Evolutionary conservation across 2,329 filamentous ascomycete genomes (phyloP), one percentile per base, ranked within the genome.

Genomic region (Claviceps citrina): DNA sequence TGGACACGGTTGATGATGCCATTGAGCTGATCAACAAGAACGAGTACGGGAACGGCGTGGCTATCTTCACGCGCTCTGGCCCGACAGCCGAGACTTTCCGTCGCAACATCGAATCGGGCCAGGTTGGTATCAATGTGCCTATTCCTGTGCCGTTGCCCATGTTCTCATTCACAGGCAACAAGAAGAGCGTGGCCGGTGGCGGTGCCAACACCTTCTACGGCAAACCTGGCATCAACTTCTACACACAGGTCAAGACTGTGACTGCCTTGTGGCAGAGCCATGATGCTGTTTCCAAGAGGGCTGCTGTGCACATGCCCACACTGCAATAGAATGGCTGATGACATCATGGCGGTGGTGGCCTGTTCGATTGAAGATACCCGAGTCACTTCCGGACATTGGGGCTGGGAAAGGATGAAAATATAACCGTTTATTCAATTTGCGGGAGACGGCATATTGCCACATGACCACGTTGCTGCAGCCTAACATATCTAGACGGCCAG

Each of bases 181-280:
- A 98, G 78, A 87, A 82, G 71, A 85, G 78, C 54, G 71, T 96
- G 42, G 91, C 91, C 1, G 91, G 89, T 40, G 87, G 87, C 39
- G 89, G 91, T 45, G 82, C 84, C 28, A 93, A 76, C 65, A 93
- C 86, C 13, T 96, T 98, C 60, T 98, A 98, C 63, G 91, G 91
- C 49, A 82, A 84, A 62, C 84, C 86, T 1, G 91, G 89, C 19
- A 64, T 98, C 57, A 79, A 83, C 57, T 98, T 98, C 59, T 96
- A 93, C 63, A 98, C 91, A 3, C 91, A 96, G 66, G 74, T 83
- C 56, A 96, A 98, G 82, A 98, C 91, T 3, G 91, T 98, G 36
- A 98, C 91, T 39, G 81, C 84, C 49, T 65, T 93, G 58, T 98
- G 91, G 91, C 76, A 77, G 54, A 77, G 73, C 45, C 78, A 87